A percentile compares a stretch with the other conserved stretches of the same genome.
These are phyloP conservation scores for Phytophthora hibernalis DNA, from an alignment of 352 stramenopile species.

Conservation along the genomic window DNA sequence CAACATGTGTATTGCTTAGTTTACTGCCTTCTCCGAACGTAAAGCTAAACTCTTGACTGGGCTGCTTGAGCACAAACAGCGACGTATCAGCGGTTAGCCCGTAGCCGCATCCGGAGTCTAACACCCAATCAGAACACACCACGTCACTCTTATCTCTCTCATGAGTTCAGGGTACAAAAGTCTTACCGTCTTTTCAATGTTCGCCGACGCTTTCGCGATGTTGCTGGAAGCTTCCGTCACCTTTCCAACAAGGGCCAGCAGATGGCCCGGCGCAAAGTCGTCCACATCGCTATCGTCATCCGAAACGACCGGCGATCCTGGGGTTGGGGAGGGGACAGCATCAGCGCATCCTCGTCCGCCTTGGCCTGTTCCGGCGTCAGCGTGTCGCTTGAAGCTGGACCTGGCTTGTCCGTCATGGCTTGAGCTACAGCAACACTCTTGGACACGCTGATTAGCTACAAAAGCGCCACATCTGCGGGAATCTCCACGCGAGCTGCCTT, in stretches of 20 bases:
- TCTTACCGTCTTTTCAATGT: no score
- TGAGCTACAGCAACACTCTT: background rate
- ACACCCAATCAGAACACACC: no score
- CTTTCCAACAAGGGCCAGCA: background rate
- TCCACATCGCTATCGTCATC: background rate
- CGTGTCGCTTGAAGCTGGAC: background rate
- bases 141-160: no score
- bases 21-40: slow-evolving; percentile 19
- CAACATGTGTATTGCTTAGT: slow-evolving; percentile 18
- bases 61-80: slow-evolving; percentile 8
- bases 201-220: no score
- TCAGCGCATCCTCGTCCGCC: no score
- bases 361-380: background rate
- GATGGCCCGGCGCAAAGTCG: background rate
- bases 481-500: background rate
- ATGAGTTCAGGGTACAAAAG: no score
- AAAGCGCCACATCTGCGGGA: background rate
- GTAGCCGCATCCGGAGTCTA: no score
- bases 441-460: background rate
- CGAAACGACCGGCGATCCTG: background rate
- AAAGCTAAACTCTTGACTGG: slow-evolving; percentile 16
- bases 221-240: no score
- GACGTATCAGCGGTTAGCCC: slow-evolving; percentile 6
- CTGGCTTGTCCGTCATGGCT: background rate
- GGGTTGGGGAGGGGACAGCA: background rate